A percentile compares a stretch with the other conserved stretches of the same genome.
Evolutionary conservation across 805 yeast species (phyloP).

Genomic region (Teunomyces kruisii): DNA sequence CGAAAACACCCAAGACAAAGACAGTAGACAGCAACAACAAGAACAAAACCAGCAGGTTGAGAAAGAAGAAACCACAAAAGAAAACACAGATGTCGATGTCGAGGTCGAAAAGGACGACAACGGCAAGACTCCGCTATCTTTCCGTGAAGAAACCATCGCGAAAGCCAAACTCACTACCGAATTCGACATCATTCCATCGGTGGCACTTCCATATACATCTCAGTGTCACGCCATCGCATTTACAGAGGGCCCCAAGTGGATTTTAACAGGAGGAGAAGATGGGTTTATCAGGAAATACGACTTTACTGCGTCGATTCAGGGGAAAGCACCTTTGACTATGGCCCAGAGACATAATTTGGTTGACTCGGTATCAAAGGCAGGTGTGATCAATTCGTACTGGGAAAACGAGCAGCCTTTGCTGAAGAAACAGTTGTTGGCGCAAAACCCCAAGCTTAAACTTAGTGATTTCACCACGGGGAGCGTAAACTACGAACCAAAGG

Average conservation of each 20-base stretch:
- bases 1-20: neutral
- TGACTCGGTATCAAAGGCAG: conserved; percentile 83
- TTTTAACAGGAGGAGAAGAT: conserved; percentile 94
- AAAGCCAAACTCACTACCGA: conserved; percentile 53
- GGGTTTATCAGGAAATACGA: conserved; percentile 91
- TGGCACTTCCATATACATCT: conserved; percentile 80
- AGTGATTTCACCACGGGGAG: conserved; percentile 38
- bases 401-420: conserved; percentile 89
- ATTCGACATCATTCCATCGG: conserved; percentile 77
- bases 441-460: conserved; percentile 37
- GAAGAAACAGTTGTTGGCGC: conserved; percentile 38
- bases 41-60: neutral
- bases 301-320: conserved; percentile 80
- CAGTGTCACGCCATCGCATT: conserved; percentile 77
- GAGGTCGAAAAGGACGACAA: conserved; percentile 5
- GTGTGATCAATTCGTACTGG: conserved; percentile 84
- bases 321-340: conserved; percentile 81
- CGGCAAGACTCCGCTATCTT: conserved; percentile 7
- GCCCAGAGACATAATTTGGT: conserved; percentile 88
- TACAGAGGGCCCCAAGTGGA: conserved; percentile 78
- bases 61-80: neutral
- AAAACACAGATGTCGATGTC: neutral
- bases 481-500: conserved; percentile 52
- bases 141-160: conserved; percentile 30
- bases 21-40: conserved; percentile 2